A percentile compares a stretch with the other conserved stretches of the same genome.
Evolutionary conservation across 1,139 yeast genomes (phyloP).

Genomic region (Pneumocystis murina): DNA sequence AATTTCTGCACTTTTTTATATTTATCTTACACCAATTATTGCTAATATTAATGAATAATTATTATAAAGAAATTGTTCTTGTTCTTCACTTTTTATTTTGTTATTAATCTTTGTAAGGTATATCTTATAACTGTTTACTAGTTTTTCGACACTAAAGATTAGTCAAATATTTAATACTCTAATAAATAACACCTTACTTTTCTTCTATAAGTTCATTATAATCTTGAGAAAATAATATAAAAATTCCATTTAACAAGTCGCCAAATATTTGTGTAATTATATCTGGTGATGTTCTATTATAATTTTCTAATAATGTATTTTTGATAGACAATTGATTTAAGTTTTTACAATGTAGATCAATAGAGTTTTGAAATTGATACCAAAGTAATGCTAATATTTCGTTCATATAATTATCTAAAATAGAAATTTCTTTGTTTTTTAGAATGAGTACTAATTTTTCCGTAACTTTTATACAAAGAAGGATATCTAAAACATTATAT

Average conservation of each 20-base stretch:
- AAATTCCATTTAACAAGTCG: conserved; percentile 53
- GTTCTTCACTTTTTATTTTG: conserved; percentile 29
- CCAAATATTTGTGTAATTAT: conserved; percentile 71
- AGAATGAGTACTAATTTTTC: conserved; percentile 50
- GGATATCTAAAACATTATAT: conserved; percentile 62
- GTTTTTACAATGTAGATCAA: conserved; percentile 64
- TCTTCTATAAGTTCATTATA: conserved; percentile 54
- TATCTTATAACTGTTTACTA: conserved; percentile 67
- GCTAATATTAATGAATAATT: conserved; percentile 41
- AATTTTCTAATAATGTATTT: conserved; percentile 11
- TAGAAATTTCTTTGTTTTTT: conserved; percentile 53
- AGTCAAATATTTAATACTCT: background rate
- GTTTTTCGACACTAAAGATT: conserved; percentile 38
- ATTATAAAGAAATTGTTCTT: conserved; percentile 59
- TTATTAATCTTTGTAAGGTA: conserved; percentile 53
- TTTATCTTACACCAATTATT: conserved; percentile 21
- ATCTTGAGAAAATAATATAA: conserved; percentile 34
- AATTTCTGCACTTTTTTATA: background rate
- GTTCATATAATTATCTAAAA: conserved; percentile 59
- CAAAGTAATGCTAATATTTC: conserved; percentile 47
- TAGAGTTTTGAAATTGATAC: conserved; percentile 70
- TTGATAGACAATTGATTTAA: conserved; percentile 32
- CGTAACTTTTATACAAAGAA: conserved; percentile 60
- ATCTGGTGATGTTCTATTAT: conserved; percentile 33
- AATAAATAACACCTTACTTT: conserved; percentile 1